Base-by-base conservation (phyloP, 2,329 filamentous ascomycete species). In the Hypoxylon sp. region DNA sequence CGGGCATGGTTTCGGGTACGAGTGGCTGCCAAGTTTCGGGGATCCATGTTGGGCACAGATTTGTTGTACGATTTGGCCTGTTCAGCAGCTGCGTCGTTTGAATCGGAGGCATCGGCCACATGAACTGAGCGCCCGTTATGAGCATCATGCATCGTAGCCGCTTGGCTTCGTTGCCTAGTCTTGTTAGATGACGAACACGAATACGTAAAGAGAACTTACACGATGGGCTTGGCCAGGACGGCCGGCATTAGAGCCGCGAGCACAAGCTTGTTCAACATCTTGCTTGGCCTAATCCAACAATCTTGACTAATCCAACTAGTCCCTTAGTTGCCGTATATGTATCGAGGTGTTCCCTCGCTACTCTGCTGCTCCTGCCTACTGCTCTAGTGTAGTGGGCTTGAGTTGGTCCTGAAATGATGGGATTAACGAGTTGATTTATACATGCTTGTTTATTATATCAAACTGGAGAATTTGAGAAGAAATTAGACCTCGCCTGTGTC, bases 261-360 rank as follows among this genome's bases (percentile, higher is more conserved):
- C 52, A 78, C 60, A 53, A 75, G 31, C n/a, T 74, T 67, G 56
- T 67, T 72, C 66, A 76, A 71, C 75, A 78, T 77, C 56, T 65
- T 77, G 55, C 66, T 26, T 24, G 56, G n/a, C 63, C 17, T 22
- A 29, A 47, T 48, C 35, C 14, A 46, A 47, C 51, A 31, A 44
- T 22, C 61, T 29, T 53, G 33, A 48, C 60, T 54, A 56, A 50
- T 46, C 11, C 8, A 44, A 53, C 26, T 37, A 39, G 42, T 64
- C 33, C 39, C 44, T 39, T 33, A 52, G 37, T 6, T 26, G 26
- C 26, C 26, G 26, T 62, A 13, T 56, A 14, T 48, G 58, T 46
- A 65, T 42, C 50, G 22, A 59, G 51, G 31, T 26, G 37, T 63
- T 51, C 17, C 62, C 48, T 59, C 42, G 22, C 4, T 66, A 22